A percentile compares a stretch with the other conserved stretches of the same genome.
Conservation (phyloP, 176 grass and related monocot genomes). For the Urochloa ruziziensis region DNA sequence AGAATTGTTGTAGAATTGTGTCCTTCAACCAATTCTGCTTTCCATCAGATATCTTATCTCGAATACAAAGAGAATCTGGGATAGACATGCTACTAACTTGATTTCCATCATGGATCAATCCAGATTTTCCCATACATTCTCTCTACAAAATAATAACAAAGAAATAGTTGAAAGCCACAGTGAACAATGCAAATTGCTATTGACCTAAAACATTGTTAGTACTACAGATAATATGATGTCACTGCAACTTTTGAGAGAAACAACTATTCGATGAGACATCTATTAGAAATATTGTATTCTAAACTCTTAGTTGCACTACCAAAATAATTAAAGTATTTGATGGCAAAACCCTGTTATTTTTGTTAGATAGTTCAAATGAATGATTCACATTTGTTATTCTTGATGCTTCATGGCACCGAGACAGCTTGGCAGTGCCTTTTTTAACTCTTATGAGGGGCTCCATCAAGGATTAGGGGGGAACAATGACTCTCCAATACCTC, state of each 20-base stretch:
- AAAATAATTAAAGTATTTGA: neutral
- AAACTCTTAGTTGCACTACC: neutral
- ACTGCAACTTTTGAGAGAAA: neutral
- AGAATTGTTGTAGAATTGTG: conserved; percentile 19
- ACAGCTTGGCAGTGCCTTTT: too few species aligned
- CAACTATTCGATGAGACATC: neutral
- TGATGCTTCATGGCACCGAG: too few species aligned
- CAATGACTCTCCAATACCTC: too few species aligned
- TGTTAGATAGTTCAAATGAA: too few species aligned
- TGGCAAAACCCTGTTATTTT: too few species aligned
- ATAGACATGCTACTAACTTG: neutral
- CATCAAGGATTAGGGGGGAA: too few species aligned
- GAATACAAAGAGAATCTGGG: neutral
- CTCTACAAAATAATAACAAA: conserved; percentile 12
- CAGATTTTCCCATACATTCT: conserved; percentile 37
- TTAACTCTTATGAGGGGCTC: too few species aligned
- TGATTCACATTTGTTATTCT: too few species aligned
- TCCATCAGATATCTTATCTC: conserved; percentile 10
- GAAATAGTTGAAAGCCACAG: conserved; percentile 5
- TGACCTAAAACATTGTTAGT: neutral
- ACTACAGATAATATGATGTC: neutral
- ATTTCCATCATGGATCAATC: conserved; percentile 7
- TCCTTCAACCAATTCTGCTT: conserved; percentile 14
- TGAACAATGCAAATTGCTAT: neutral
- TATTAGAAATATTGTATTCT: neutral